These are phyloP conservation scores for Ogataea salicorniae DNA, from an alignment of 805 yeast genomes.

Conservation along the genomic window DNA sequence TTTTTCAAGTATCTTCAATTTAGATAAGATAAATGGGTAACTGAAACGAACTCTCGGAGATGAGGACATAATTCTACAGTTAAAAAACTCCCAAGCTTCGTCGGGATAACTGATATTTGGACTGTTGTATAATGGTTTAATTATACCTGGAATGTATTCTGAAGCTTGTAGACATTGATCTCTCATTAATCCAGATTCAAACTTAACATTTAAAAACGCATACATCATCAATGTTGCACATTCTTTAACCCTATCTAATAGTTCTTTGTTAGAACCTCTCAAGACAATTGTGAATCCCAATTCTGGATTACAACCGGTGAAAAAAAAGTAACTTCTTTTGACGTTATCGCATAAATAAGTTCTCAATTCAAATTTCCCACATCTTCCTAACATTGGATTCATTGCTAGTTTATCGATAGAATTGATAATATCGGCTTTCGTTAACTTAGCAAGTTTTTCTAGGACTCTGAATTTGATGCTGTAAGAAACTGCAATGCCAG, in stretches of 20 bases:
- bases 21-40: conserved; percentile 42
- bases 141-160: conserved; percentile 21
- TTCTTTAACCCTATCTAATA: conserved; percentile 63
- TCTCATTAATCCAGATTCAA: conserved; percentile 71
- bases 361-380: conserved; percentile 66
- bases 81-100: conserved; percentile 29
- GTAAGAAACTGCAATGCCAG: conserved; percentile 76
- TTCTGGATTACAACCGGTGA: conserved; percentile 68
- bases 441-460: conserved; percentile 68
- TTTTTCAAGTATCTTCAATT: conserved; percentile 19
- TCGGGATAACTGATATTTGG: conserved; percentile 23
- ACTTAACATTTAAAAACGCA: conserved; percentile 68
- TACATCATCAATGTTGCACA: conserved; percentile 77
- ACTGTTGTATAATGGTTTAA: conserved; percentile 15
- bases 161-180: conserved; percentile 60
- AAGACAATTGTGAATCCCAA: conserved; percentile 82
- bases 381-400: conserved; percentile 66
- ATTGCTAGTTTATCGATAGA: conserved; percentile 82
- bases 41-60: conserved; percentile 82
- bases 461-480: conserved; percentile 79
- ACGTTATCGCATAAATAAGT: conserved; percentile 52
- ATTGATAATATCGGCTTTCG: conserved; percentile 78
- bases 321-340: conserved; percentile 68
- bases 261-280: conserved; percentile 69
- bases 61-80: conserved; percentile 59